Conservation (phyloP, 345 rosid species). For the Aquilaria malaccensis region DNA sequence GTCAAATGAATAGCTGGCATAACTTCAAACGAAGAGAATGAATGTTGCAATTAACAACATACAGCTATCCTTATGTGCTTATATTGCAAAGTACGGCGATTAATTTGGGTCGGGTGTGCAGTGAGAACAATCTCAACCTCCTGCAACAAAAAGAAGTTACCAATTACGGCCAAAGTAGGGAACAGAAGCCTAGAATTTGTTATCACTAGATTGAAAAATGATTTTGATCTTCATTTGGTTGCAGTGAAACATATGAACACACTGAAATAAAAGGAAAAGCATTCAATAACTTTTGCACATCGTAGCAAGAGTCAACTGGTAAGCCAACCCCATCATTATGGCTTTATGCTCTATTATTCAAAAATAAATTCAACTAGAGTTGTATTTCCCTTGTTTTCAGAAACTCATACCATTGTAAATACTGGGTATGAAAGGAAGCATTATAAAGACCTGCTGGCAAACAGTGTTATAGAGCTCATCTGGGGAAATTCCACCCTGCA, state of each 20-base stretch:
- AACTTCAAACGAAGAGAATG: background rate
- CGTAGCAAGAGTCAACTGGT: background rate
- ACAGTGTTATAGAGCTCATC: constrained; percentile 71
- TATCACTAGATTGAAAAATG: background rate
- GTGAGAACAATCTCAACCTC: constrained; percentile 97
- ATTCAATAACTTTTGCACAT: background rate
- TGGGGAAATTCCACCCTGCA: constrained; percentile 73
- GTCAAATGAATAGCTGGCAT: constrained; percentile 5
- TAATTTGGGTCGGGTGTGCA: constrained; percentile 98
- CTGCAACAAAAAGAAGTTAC: constrained; percentile 31
- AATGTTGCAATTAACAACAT: constrained; percentile 24
- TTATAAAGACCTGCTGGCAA: constrained; percentile 73
- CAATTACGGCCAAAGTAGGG: background rate
- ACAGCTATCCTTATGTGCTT: constrained; percentile 92
- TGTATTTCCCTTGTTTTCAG: background rate
- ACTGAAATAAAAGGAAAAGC: background rate
- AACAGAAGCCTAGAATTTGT: background rate
- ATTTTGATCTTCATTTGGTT: constrained; percentile 3
- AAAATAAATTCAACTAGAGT: background rate
- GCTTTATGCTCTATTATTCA: background rate
- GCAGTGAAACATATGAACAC: background rate
- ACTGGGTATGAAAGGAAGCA: background rate
- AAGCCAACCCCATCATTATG: too few relatives aligned
- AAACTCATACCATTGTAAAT: background rate
- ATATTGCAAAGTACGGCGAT: constrained; percentile 90